Evolutionary conservation across 192 early-diverging fungal species (phyloP), one percentile per base, ranked within the genome.

Genomic region (Backusella liffmaniae): DNA sequence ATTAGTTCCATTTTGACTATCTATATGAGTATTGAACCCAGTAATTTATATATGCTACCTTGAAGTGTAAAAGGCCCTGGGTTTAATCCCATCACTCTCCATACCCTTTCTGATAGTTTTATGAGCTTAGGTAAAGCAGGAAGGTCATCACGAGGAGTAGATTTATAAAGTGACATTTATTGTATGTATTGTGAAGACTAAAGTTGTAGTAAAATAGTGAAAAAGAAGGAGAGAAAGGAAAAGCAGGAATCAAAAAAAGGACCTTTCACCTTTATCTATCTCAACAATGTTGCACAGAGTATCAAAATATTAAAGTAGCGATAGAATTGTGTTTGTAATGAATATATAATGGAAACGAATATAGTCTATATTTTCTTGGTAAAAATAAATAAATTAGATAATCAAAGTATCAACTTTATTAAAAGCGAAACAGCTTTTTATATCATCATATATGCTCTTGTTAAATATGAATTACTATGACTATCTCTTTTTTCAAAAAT

Each of bases 21-120:
- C 15, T 44, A 15, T 44, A 44, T 16, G 3, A 18, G 18, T 18
- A 49, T 16, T 49, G 46, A 49, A 49, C 16, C 3, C 3, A 49
- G 6, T 16, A 44, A n/a, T 67, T 12, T 53, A 1, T 9, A 26
- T 41, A 21, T 23, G 3, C 6, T 80, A 85, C 91, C 94, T 79
- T 96, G 91, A 2, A 96, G 84, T 7, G 92, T 93, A 70, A 94
- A 93, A 32, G 86, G 88, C 21, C 91, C 87, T 0, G 95, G 95
- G 72, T 96, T 96, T 15, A 93, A 82, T 4, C 92, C 95, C 21
- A 94, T 80, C 13, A 96, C 84, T 6, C 93, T 88, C 49, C 89
- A 79, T 3, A 94, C 88, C 62, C 85, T 80, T n/a, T 83, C 76
- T 3, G 92, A 90, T 1, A 94, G 70, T 26, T 80, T 79, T 46